phyloP scores from a whole-genome alignment of 176 grass and related monocot species.

The Rhynchospora tenuis region DNA sequence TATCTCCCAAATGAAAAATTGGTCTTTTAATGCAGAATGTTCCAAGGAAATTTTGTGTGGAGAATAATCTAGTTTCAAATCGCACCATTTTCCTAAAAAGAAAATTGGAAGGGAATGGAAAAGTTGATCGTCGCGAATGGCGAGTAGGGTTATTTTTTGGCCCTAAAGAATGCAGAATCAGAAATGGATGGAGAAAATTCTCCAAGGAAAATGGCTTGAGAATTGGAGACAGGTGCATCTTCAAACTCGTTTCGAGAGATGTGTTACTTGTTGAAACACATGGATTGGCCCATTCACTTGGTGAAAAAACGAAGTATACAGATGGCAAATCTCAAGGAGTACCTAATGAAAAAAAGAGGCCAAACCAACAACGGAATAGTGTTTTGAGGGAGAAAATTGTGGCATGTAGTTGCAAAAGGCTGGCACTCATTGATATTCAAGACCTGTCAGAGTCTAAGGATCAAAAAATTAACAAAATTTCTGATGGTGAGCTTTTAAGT shows the following conservation, averaged over 20 bases:
- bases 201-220: background rate
- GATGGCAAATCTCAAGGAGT: background rate
- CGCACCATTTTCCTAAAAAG: background rate
- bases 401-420: background rate
- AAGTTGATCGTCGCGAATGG: background rate
- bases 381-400: background rate
- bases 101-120: background rate
- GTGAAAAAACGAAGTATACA: background rate
- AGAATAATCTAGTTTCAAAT: background rate
- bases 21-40: background rate
- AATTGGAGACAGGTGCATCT: background rate
- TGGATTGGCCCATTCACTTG: background rate
- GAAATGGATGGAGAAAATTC: background rate
- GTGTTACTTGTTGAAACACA: background rate
- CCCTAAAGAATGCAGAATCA: background rate
- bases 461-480: background rate
- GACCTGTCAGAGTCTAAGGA: background rate
- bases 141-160: background rate
- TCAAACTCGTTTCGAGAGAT: background rate
- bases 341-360: background rate
- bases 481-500: background rate
- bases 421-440: background rate
- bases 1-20: background rate
- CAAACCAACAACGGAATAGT: background rate
- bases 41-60: background rate